Conservation (phyloP, 768 basidiomycete species). For the Pluteus cervinus region DNA sequence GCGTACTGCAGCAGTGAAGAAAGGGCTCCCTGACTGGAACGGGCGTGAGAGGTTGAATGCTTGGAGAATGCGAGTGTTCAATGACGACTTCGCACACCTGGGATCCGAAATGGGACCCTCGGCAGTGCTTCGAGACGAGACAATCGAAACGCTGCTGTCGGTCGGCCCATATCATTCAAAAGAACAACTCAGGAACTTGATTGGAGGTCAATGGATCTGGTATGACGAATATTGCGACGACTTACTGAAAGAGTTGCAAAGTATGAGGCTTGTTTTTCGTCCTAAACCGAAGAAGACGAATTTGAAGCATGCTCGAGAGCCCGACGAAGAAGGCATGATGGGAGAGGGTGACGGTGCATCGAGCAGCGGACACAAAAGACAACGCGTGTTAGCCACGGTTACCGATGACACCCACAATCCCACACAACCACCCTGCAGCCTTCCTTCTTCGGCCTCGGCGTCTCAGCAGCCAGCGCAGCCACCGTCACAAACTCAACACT, state of each 20-base stretch:
- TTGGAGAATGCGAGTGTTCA: slow-evolving; percentile 10
- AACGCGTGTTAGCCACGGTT: no score
- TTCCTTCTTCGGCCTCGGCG: no score
- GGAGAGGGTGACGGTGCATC: no score
- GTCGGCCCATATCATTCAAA: slow-evolving; percentile 10
- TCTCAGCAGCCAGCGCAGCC: no score
- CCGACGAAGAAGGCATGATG: no score
- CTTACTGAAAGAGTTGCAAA: slow-evolving; percentile 6
- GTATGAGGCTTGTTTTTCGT: no score
- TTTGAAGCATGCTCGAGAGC: no score
- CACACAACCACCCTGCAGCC: no score
- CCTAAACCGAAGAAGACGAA: no score
- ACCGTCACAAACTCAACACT: no score
- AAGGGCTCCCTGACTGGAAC: slow-evolving; percentile 5
- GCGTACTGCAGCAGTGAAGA: slow-evolving; percentile 7
- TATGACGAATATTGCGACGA: slow-evolving; percentile 11
- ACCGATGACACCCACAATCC: no score
- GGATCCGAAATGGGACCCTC: slow-evolving; percentile 9
- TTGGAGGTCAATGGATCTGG: slow-evolving; percentile 16
- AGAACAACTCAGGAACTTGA: slow-evolving; percentile 4
- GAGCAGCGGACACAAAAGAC: no score
- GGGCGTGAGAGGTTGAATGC: slow-evolving; percentile 4
- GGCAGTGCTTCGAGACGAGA: slow-evolving; percentile 9
- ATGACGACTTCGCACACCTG: slow-evolving; percentile 8
- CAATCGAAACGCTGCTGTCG: slow-evolving; percentile 11